Evolutionary conservation across 331 rosid species (phyloP).

Genomic region (Quercus phellos): DNA sequence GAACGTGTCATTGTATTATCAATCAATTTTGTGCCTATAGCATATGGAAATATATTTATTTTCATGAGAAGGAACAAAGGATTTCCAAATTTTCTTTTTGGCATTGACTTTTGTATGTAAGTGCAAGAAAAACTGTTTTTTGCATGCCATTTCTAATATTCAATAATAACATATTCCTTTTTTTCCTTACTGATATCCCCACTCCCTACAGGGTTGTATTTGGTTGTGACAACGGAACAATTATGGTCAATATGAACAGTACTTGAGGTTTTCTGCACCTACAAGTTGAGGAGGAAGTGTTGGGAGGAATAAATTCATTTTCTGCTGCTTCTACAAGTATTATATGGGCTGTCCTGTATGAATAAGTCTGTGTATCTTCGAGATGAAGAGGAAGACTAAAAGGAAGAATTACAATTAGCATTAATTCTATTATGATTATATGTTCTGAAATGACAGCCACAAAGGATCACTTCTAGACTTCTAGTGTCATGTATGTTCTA

Average conservation of each 20-base stretch:
- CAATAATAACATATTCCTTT: too few relatives aligned
- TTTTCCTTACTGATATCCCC: not conserved
- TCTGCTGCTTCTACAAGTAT: not conserved
- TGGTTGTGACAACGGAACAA: conserved; percentile 51
- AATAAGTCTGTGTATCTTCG: not conserved
- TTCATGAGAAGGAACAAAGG: not conserved
- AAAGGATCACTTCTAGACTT: too few relatives aligned
- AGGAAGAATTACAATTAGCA: too few relatives aligned
- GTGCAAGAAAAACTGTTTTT: too few relatives aligned
- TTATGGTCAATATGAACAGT: conserved; percentile 9
- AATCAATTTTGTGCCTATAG: not conserved
- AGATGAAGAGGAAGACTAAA: not conserved
- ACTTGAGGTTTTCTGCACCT: not conserved
- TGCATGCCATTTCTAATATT: too few relatives aligned
- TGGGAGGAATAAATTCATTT: not conserved
- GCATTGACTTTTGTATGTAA: too few relatives aligned
- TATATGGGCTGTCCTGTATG: not conserved
- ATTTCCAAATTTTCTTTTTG: not conserved
- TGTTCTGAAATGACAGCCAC: too few relatives aligned
- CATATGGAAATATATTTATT: not conserved
- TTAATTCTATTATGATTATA: too few relatives aligned
- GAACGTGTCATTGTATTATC: not conserved
- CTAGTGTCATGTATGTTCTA: too few relatives aligned
- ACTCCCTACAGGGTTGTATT: conserved; percentile 36
- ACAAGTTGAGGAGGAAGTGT: not conserved